Evolutionary conservation across 2,329 filamentous ascomycete genomes (phyloP).

Genomic region (Penicillium sp.): DNA sequence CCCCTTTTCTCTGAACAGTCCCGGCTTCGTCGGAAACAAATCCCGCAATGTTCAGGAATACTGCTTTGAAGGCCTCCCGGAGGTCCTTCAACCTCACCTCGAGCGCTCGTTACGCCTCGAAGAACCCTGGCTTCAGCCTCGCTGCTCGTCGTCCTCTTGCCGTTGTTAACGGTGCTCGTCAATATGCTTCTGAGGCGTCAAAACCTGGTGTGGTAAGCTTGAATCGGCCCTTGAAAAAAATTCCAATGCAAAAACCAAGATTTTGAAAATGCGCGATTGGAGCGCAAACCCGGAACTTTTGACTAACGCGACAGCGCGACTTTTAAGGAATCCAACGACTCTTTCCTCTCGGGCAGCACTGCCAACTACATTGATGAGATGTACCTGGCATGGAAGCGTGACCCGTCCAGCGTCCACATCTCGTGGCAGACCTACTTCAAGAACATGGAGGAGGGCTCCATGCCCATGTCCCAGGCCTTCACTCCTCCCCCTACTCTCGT

Average conservation of each 20-base stretch:
- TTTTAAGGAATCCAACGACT: conserved; percentile 78
- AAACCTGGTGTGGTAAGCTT: conserved; percentile 61
- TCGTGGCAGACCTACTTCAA: conserved; percentile 99
- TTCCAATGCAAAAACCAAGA: not conserved
- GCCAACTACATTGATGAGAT: conserved; percentile 99
- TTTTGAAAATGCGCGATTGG: conserved; percentile 7
- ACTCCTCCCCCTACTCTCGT: conserved; percentile 91
- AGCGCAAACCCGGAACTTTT: conserved; percentile 7
- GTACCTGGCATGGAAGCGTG: conserved; percentile 96
- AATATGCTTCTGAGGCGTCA: conserved; percentile 62
- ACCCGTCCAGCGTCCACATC: conserved; percentile 89
- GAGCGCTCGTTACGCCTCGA: conserved; percentile 30
- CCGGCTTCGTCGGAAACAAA: conserved; percentile 26
- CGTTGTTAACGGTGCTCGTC: conserved; percentile 46
- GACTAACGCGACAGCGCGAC: conserved; percentile 27
- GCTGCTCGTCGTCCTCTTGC: conserved; percentile 45
- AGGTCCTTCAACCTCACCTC: conserved; percentile 37
- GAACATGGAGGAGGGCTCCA: conserved; percentile 98
- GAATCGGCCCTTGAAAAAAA: conserved; percentile 11
- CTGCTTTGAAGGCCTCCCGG: conserved; percentile 41
- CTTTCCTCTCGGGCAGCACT: conserved; percentile 93
- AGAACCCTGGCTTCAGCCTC: conserved; percentile 37
- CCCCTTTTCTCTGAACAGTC: conserved; percentile 1
- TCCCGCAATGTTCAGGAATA: conserved; percentile 41
- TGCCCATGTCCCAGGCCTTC: conserved; percentile 97